Conservation (phyloP, 1,139 yeast genomes). For the Taphrina betulina region DNA sequence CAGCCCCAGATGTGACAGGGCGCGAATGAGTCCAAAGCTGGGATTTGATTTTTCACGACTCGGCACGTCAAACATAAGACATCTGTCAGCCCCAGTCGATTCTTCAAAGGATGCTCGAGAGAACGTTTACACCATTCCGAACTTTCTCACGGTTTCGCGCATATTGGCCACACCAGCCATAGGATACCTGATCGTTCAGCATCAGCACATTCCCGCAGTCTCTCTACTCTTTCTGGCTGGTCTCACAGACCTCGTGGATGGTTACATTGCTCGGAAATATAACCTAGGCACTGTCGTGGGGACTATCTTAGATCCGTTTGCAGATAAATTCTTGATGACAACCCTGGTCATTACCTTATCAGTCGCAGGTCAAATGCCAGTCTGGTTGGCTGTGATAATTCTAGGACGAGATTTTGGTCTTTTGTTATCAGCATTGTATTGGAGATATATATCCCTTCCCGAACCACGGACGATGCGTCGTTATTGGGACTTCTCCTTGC, state of each 20-base stretch:
- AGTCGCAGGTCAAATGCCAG: slow-evolving; percentile 55
- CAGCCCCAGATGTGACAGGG: too few species aligned
- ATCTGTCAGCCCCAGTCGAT: too few species aligned
- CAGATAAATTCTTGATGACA: slow-evolving; percentile 89
- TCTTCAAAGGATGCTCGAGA: slow-evolving; percentile 46
- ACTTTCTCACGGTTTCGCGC: slow-evolving; percentile 75
- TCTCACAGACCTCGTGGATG: slow-evolving; percentile 87
- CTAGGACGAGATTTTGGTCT: slow-evolving; percentile 81
- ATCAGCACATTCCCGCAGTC: slow-evolving; percentile 58
- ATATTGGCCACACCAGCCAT: slow-evolving; percentile 76
- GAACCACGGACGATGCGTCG: slow-evolving; percentile 69
- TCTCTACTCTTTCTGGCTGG: slow-evolving; percentile 79
- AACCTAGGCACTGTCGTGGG: slow-evolving; percentile 81
- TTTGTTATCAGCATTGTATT: slow-evolving; percentile 70
- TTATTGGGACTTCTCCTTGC: slow-evolving; percentile 73
- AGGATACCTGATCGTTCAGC: slow-evolving; percentile 65
- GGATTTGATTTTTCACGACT: too few species aligned
- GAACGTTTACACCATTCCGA: slow-evolving; percentile 77
- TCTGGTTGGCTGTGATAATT: slow-evolving; percentile 72
- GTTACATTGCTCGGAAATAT: slow-evolving; percentile 78
- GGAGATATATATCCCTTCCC: slow-evolving; percentile 72
- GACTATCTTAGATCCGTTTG: slow-evolving; percentile 89
- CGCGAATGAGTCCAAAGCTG: too few species aligned
- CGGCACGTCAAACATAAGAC: too few species aligned
- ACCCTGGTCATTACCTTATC: slow-evolving; percentile 77